These are phyloP conservation scores for Chlamydomonas incerta DNA, from an alignment of 139 green algal species.

Conservation along the genomic window DNA sequence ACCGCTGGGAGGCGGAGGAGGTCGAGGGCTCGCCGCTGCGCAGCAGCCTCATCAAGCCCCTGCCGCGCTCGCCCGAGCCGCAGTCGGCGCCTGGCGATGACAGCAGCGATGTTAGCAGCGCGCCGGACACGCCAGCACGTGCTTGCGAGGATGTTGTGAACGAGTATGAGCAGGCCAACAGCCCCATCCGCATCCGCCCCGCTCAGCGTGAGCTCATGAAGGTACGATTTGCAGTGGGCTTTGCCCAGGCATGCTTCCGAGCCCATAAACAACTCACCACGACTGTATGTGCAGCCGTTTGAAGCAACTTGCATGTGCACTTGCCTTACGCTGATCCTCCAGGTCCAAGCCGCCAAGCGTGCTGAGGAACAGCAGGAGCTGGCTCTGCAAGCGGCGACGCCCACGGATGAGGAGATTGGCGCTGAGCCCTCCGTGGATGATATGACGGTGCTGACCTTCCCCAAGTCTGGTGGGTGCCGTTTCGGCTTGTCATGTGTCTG, in stretches of 20 bases:
- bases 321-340: not conserved
- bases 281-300: no score
- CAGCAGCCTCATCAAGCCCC: not conserved
- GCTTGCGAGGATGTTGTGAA: slow-evolving; percentile 6
- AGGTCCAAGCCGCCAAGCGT: not conserved
- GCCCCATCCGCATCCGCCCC: slow-evolving; percentile 1
- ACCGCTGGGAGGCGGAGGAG: not conserved
- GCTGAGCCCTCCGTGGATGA: not conserved
- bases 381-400: not conserved
- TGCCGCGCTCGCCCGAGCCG: not conserved
- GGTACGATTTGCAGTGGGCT: no score
- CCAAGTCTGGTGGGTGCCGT: not conserved
- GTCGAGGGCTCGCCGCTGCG: not conserved
- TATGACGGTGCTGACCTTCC: not conserved
- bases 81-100: not conserved
- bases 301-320: not conserved
- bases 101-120: not conserved
- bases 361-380: not conserved
- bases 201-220: slow-evolving; percentile 27
- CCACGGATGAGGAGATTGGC: not conserved
- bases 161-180: slow-evolving; percentile 27
- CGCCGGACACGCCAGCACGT: not conserved
- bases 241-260: no score
- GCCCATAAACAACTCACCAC: no score
- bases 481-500: no score